These are phyloP conservation scores for Alternaria infectoria DNA, from an alignment of 2,329 filamentous ascomycete species.

Conservation along the genomic window DNA sequence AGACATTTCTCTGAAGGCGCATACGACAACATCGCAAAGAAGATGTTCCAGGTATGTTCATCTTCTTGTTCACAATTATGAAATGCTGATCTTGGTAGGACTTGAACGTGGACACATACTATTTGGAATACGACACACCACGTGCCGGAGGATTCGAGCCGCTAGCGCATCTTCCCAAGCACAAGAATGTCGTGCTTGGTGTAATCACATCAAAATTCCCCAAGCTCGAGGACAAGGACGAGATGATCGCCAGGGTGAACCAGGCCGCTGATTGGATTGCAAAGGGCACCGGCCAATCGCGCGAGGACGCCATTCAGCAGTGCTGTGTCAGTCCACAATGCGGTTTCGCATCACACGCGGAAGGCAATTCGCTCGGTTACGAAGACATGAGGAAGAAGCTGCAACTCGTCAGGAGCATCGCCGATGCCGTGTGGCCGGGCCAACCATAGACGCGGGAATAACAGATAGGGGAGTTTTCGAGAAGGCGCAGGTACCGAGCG, in stretches of 20 bases:
- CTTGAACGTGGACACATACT: conserved; percentile 50
- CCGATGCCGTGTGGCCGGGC: conserved; percentile 73
- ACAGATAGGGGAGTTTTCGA: background rate
- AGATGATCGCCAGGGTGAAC: conserved; percentile 55
- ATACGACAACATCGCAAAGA: conserved; percentile 55
- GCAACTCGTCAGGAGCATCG: conserved; percentile 71
- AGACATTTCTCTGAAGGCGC: conserved; percentile 56
- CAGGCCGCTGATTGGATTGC: conserved; percentile 70
- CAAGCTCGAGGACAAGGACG: conserved; percentile 53
- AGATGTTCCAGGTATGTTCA: conserved; percentile 45
- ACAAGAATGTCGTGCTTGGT: conserved; percentile 57
- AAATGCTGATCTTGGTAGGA: conserved; percentile 29
- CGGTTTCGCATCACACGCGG: conserved; percentile 70
- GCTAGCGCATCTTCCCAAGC: conserved; percentile 51
- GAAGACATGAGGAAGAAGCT: conserved; percentile 78
- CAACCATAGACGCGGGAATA: conserved; percentile 48
- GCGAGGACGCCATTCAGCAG: conserved; percentile 71
- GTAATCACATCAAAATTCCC: conserved; percentile 57
- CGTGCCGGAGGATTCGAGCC: conserved; percentile 57
- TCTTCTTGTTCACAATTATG: background rate
- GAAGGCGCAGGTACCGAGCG: background rate
- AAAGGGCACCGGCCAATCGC: conserved; percentile 67
- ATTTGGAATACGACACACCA: conserved; percentile 56
- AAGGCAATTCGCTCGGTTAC: conserved; percentile 71
- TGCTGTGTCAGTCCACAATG: conserved; percentile 54